Evolutionary conservation across 495 filamentous ascomycete genomes (phyloP).

Genomic region (Margaritispora aquatica): DNA sequence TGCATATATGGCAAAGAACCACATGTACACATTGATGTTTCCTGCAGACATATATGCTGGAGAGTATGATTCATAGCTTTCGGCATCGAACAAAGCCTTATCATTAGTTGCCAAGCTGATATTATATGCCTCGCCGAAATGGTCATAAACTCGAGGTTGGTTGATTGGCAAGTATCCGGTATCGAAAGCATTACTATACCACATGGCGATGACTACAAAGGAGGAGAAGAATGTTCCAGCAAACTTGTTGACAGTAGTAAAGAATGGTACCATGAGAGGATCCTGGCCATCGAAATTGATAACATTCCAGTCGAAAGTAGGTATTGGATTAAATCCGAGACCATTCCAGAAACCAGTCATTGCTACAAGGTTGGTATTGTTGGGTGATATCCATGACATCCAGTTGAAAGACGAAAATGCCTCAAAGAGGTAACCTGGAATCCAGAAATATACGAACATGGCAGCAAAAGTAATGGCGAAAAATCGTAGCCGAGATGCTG

Average conservation of each 20-base stretch:
- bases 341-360: constrained; percentile 1
- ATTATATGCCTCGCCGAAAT: background rate
- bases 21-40: background rate
- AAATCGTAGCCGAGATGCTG: background rate
- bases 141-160: background rate
- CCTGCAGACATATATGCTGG: constrained; percentile 48
- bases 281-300: constrained; percentile 12
- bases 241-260: background rate
- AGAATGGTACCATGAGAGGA: background rate
- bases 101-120: constrained; percentile 6
- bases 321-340: constrained; percentile 1
- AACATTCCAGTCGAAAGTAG: background rate
- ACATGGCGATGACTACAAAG: background rate
- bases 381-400: constrained; percentile 5
- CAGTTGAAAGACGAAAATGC: background rate
- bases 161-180: background rate
- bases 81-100: constrained; percentile 42
- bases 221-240: background rate
- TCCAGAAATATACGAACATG: background rate
- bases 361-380: background rate
- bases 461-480: background rate
- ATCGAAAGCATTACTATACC: background rate
- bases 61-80: constrained; percentile 52
- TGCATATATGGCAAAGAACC: background rate
- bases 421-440: background rate